Conservation (phyloP, 257 asterid species). For the Craterostigma plantagineum region DNA sequence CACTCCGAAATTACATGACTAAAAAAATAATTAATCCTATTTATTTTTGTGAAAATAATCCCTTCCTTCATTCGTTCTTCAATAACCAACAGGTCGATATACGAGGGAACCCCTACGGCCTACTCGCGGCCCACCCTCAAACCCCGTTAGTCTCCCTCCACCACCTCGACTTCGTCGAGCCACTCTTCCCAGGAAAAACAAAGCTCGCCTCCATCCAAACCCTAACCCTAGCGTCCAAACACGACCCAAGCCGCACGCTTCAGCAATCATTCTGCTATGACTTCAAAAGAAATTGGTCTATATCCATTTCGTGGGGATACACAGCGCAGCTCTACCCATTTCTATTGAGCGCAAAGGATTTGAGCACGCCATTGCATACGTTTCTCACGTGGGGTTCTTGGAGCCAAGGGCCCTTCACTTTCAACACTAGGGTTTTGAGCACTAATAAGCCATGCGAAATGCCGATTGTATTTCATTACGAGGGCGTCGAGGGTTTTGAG, state of each 20-base stretch:
- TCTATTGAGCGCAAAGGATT: slow-evolving; percentile 28
- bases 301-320: slow-evolving; percentile 81
- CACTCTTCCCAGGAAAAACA: slow-evolving; percentile 44
- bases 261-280: slow-evolving; percentile 66
- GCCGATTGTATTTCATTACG: slow-evolving; percentile 35
- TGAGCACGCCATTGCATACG: slow-evolving; percentile 54
- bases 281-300: slow-evolving; percentile 40
- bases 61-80: not conserved
- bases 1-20: no score
- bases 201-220: slow-evolving; percentile 34
- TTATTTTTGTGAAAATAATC: no score
- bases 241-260: slow-evolving; percentile 39
- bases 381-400: slow-evolving; percentile 63
- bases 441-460: slow-evolving; percentile 35
- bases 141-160: slow-evolving; percentile 78
- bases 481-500: not conserved
- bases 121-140: slow-evolving; percentile 68
- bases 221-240: slow-evolving; percentile 30
- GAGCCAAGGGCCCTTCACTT: slow-evolving; percentile 52
- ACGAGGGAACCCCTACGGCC: slow-evolving; percentile 60
- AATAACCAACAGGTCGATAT: slow-evolving; percentile 48
- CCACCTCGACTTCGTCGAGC: slow-evolving; percentile 48
- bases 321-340: slow-evolving; percentile 43
- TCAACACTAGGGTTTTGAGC: slow-evolving; percentile 58
- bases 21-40: no score